Evolutionary conservation across 2,329 filamentous ascomycete species (phyloP).

Genomic region (Plenodomus biglobosus): DNA sequence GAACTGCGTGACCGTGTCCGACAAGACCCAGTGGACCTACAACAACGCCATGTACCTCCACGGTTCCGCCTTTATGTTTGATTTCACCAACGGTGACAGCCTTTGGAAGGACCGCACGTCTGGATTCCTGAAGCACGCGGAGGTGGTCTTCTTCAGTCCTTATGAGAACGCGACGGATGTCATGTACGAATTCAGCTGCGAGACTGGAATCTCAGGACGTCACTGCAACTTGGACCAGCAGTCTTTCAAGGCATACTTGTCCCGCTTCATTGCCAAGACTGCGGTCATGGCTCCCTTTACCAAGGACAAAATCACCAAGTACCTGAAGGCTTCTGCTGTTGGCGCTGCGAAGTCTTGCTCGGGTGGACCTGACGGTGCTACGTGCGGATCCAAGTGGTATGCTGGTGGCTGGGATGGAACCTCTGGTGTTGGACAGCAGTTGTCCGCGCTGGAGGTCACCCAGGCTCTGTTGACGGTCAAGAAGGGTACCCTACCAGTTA

Average conservation of each 20-base stretch:
- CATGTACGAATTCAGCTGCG: constrained; percentile 69
- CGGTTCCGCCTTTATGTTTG: constrained; percentile 60
- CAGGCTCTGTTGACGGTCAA: constrained; percentile 46
- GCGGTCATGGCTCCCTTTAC: constrained; percentile 49
- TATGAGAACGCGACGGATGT: constrained; percentile 54
- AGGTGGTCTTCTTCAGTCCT: constrained; percentile 57
- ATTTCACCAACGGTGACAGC: constrained; percentile 47
- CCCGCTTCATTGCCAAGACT: constrained; percentile 61
- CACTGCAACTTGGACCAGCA: constrained; percentile 71
- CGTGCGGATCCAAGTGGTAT: constrained; percentile 53
- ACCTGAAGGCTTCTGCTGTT: constrained; percentile 46
- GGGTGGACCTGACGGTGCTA: constrained; percentile 43
- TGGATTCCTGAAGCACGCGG: constrained; percentile 58
- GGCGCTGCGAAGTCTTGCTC: constrained; percentile 50
- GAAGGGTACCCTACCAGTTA: constrained; percentile 33
- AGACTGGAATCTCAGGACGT: constrained; percentile 48
- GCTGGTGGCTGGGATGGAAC: constrained; percentile 46
- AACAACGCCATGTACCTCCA: constrained; percentile 59
- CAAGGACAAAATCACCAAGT: constrained; percentile 40
- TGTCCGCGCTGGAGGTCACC: constrained; percentile 50
- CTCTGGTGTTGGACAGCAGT: constrained; percentile 49
- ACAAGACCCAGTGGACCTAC: constrained; percentile 60
- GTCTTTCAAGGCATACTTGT: constrained; percentile 74
- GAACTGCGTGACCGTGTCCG: constrained; percentile 53
- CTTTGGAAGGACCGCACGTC: constrained; percentile 62